phyloP scores from a whole-genome alignment of 192 early-diverging fungal species.

The Coemansia sp. region DNA sequence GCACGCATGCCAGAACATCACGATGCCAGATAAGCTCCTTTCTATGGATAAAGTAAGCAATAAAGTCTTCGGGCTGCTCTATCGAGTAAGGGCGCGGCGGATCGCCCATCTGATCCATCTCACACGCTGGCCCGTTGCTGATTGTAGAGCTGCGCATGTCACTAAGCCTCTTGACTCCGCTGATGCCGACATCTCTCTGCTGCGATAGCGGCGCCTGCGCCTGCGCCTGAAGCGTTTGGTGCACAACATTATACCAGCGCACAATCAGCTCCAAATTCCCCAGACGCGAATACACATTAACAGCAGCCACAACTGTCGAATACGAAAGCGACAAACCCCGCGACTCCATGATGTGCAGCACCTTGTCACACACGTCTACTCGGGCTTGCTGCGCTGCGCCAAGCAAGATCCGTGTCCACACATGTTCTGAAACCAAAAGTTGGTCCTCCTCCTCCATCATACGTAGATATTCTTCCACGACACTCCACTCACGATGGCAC shows the following conservation, averaged over 20 bases:
- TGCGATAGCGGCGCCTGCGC: background rate
- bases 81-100: slow-evolving; percentile 8
- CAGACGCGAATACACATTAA: slow-evolving; percentile 35
- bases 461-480: slow-evolving; percentile 19
- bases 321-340: slow-evolving; percentile 18
- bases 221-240: slow-evolving; percentile 24
- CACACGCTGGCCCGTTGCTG: background rate
- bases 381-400: slow-evolving; percentile 31
- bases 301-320: slow-evolving; percentile 24
- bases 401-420: slow-evolving; percentile 43
- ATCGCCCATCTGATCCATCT: background rate
- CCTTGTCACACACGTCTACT: slow-evolving; percentile 28
- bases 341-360: slow-evolving; percentile 25
- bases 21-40: slow-evolving; percentile 47
- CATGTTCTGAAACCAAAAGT: slow-evolving; percentile 10
- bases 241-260: slow-evolving; percentile 38
- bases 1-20: slow-evolving; percentile 19
- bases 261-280: slow-evolving; percentile 35
- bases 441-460: slow-evolving; percentile 39
- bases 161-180: slow-evolving; percentile 8
- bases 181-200: slow-evolving; percentile 20
- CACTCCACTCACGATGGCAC: slow-evolving; percentile 15
- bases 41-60: slow-evolving; percentile 25
- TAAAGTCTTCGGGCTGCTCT: slow-evolving; percentile 28
- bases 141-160: background rate